Evolutionary conservation across 768 basidiomycete genomes (phyloP).

Genomic region (Lyophyllum decastes): DNA sequence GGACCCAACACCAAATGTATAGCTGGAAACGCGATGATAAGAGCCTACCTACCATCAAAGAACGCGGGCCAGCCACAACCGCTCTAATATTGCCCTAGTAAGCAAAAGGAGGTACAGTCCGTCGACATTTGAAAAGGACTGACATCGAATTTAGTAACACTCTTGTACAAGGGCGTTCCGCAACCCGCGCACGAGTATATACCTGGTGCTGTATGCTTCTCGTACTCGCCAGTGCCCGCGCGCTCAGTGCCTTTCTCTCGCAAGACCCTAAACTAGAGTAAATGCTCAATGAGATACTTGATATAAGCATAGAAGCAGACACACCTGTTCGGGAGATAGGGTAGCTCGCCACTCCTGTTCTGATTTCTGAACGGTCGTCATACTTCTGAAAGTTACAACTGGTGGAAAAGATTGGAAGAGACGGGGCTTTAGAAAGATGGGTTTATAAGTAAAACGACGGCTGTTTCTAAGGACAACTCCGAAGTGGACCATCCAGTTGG

Average conservation of each 20-base stretch:
- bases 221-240: constrained; percentile 78
- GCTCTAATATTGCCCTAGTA: constrained; percentile 40
- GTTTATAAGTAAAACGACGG: constrained; percentile 6
- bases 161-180: constrained; percentile 82
- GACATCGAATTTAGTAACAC: constrained; percentile 83
- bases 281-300: background rate
- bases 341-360: constrained; percentile 86
- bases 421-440: background rate
- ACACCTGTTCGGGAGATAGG: constrained; percentile 79
- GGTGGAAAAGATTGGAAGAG: background rate
- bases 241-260: constrained; percentile 87
- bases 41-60: constrained; percentile 68
- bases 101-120: background rate
- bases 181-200: constrained; percentile 82
- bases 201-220: constrained; percentile 66
- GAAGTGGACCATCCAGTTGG: constrained; percentile 7
- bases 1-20: constrained; percentile 1
- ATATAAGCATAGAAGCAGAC: constrained; percentile 16
- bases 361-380: constrained; percentile 48
- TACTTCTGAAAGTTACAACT: constrained; percentile 25
- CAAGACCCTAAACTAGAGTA: constrained; percentile 76
- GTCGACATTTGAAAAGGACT: constrained; percentile 9
- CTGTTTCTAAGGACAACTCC: constrained; percentile 10
- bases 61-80: constrained; percentile 99
- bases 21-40: background rate